Conservation (phyloP, 352 stramenopile genomes). For the Globisporangium spinosum region DNA sequence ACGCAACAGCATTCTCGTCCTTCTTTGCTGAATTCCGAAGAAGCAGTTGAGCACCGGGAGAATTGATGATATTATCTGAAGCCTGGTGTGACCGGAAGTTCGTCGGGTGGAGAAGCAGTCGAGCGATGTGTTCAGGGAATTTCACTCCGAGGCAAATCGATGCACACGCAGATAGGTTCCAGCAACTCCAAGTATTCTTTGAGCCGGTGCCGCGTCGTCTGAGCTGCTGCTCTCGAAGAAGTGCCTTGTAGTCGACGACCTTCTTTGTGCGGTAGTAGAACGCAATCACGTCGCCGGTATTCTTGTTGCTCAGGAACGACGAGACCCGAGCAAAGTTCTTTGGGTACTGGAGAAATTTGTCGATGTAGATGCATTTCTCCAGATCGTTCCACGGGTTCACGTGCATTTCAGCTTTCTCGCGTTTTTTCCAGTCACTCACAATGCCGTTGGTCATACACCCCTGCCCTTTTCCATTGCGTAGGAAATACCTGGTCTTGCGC, state of each 20-base stretch:
- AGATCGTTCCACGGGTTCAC: constrained; percentile 97
- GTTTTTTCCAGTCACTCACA: constrained; percentile 53
- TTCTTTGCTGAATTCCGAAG: constrained; percentile 25
- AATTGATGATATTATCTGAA: constrained; percentile 84
- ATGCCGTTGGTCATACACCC: constrained; percentile 65
- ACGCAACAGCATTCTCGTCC: background rate
- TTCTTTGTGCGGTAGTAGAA: constrained; percentile 99
- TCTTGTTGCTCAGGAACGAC: constrained; percentile 93
- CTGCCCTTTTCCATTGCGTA: constrained; percentile 49
- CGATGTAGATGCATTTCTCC: constrained; percentile 99
- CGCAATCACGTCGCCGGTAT: constrained; percentile 93
- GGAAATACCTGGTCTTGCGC: constrained; percentile 48
- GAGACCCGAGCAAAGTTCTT: constrained; percentile 99
- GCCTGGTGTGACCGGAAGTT: constrained; percentile 87
- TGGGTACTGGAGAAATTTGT: constrained; percentile 98
- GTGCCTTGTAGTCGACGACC: constrained; percentile 95
- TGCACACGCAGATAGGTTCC: constrained; percentile 78
- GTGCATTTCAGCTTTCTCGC: constrained; percentile 66
- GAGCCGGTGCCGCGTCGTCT: constrained; percentile 72
- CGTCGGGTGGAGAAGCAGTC: constrained; percentile 65
- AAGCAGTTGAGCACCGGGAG: constrained; percentile 53
- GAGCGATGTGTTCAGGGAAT: constrained; percentile 65
- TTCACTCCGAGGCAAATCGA: constrained; percentile 82
- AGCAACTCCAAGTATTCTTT: constrained; percentile 90
- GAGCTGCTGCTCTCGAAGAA: constrained; percentile 88